Conservation (phyloP, 345 rosid species). For the Eucalyptus paniculata region DNA sequence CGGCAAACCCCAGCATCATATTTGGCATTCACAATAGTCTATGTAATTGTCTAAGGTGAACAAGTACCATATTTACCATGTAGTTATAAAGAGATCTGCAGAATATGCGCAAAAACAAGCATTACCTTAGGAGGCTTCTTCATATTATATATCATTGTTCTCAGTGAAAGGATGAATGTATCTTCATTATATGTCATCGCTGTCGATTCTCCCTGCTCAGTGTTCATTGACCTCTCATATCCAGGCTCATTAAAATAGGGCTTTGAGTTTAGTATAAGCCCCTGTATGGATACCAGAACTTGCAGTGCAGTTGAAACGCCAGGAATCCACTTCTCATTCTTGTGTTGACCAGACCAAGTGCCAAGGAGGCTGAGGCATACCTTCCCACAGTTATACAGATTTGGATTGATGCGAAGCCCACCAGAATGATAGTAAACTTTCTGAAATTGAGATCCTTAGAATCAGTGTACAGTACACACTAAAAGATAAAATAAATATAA, state of each 20-base stretch:
- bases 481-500: background rate
- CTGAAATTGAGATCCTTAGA: slow-evolving; percentile 26
- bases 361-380: slow-evolving; percentile 93
- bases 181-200: slow-evolving; percentile 60
- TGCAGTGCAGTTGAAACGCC: slow-evolving; percentile 68
- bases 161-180: slow-evolving; percentile 45
- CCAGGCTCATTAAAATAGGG: slow-evolving; percentile 96
- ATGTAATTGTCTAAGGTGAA: background rate
- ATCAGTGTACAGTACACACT: background rate
- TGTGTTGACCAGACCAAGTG: slow-evolving; percentile 61
- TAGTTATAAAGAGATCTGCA: background rate
- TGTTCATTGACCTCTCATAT: slow-evolving; percentile 23
- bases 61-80: background rate
- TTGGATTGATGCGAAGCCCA: slow-evolving; percentile 84
- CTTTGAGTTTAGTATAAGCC: slow-evolving; percentile 67
- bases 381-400: slow-evolving; percentile 62
- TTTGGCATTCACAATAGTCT: background rate
- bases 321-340: slow-evolving; percentile 83
- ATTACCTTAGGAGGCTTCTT: slow-evolving; percentile 82
- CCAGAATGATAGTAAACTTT: slow-evolving; percentile 63
- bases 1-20: background rate
- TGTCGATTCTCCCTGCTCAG: slow-evolving; percentile 28
- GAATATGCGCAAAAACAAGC: background rate
- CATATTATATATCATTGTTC: slow-evolving; percentile 61
- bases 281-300: slow-evolving; percentile 93